Evolutionary conservation across 192 early-diverging fungal species (phyloP).

Genomic region (Diversispora epigaea): DNA sequence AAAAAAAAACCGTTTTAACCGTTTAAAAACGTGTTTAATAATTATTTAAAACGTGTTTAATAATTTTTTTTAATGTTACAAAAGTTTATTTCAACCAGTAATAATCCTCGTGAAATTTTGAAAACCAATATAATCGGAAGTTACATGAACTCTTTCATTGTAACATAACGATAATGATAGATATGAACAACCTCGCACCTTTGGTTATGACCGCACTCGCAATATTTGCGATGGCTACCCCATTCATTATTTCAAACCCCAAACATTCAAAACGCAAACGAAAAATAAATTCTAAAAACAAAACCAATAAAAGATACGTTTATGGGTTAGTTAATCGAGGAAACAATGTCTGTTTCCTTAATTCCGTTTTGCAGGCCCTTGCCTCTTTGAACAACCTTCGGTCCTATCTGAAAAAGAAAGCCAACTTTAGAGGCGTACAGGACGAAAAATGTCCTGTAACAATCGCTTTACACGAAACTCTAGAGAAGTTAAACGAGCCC

Average conservation of each 20-base stretch:
- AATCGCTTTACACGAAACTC: constrained; percentile 34
- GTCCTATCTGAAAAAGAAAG: constrained; percentile 17
- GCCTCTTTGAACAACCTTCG: constrained; percentile 31
- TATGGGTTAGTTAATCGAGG: constrained; percentile 80
- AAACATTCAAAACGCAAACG: constrained; percentile 2
- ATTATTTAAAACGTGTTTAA: no score
- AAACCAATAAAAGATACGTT: constrained; percentile 33
- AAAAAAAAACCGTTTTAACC: no score
- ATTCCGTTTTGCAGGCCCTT: constrained; percentile 71
- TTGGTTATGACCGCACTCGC: not conserved
- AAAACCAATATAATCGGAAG: no score
- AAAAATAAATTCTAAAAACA: constrained; percentile 7
- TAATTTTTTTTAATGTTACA: no score
- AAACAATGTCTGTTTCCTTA: constrained; percentile 85
- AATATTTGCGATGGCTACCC: not conserved
- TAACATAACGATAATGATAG: no score
- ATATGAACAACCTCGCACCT: no score
- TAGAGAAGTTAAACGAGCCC: constrained; percentile 36
- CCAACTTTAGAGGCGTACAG: not conserved
- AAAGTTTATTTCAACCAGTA: no score
- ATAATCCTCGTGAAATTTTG: no score
- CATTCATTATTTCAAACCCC: not conserved
- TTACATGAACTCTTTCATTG: no score
- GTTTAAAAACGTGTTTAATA: no score
- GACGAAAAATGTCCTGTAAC: constrained; percentile 34